Base-by-base conservation (phyloP, 345 rosid genomes). In the Citropsis articulata region DNA sequence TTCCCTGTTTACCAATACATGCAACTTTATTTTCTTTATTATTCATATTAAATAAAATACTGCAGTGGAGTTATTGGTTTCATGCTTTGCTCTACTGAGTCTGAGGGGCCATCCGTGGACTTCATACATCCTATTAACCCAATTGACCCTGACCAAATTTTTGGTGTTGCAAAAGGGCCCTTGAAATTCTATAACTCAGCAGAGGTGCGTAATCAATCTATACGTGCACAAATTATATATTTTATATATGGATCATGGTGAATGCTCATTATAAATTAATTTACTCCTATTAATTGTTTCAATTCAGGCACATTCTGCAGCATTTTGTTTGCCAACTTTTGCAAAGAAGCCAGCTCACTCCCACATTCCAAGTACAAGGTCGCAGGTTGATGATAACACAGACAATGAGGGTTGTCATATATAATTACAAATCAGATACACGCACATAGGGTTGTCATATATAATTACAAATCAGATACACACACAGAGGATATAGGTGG, bases 11-110 rank as follows among this genome's bases (percentile, higher is more conserved):
- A 45, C 1, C 50, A 45, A 45, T 45, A 45, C 50, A 0, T 45
- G 18, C 50, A 0, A 13, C 1, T 45, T 45, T 45, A 13, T 1
- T 45, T 45, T 45, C 50, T 3, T 45, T 45, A 45, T 3, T 45
- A 45, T 3, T 45, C 50, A 42, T 42, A 3, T 45, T 45, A 45
- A 45, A 13, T 13, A 45, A 45, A 45, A 12, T 18, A 16, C 79
- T 78, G 22, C 91, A 90, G 93, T 76, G 95, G 95, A 16, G 92
- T 88, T 21, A 91, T 90, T 33, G 93, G 95, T 63, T 88, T 87
- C 86, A 80, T 91, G 90, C 92, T 91, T 27, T 91, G 95, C 83
- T 87, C 95, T 24, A 91, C 86, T 53, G 22, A 45, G 50, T 45
- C 57, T 0, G 92, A 90, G 71, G 95, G 93, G 16, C 89, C 93